Base-by-base conservation (phyloP, 148 eudicot species). In the Suaeda aralocaspica region DNA sequence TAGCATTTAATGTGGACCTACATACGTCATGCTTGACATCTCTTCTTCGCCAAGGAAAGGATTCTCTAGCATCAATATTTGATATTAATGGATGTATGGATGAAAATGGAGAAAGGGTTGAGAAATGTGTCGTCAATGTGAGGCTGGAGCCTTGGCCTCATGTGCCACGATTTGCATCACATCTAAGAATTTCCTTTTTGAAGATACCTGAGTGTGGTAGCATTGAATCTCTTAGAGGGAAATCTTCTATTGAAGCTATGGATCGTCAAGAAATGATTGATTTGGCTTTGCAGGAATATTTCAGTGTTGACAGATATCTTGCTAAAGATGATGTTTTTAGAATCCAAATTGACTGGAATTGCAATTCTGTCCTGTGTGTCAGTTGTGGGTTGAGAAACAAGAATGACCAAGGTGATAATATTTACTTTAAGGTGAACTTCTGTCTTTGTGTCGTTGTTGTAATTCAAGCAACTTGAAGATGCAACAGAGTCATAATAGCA, bases 221-320 rank as follows among this genome's bases (percentile, higher is more conserved):
- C 69, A 86, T 93, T 75, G 96, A 88, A 71, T 81, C 92, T 66
- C 90, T 93, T 33, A 87, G 77, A 80, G 84, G 77, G 58, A 81
- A 79, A 72, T 90, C 98, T 61, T 79, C 87, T n/a, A 62, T 81
- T 59, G 98, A 88, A 78, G 87, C 86, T 71, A 82, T 84, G 82
- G 89, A 87, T 74, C 96, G 95, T 53, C 98, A 93, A 81, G 78
- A 80, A 72, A 81, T 88, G 90, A 88, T 93, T 77, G 98, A 93
- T 79, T 45, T 73, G 76, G 94, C 90, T 28, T 87, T 93, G 67
- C 89, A 85, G 67, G 84, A 85, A 16, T 93, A 90, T 75, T 93
- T 93, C 66, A 72, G 72, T 44, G 72, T 76, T 45, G 96, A 93
- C 79, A 88, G 98, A 84, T 93, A 85, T 88, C 84, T 93, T 66